phyloP scores from a whole-genome alignment of 2,329 filamentous ascomycete genomes.

The Lasiodiplodia citricola region DNA sequence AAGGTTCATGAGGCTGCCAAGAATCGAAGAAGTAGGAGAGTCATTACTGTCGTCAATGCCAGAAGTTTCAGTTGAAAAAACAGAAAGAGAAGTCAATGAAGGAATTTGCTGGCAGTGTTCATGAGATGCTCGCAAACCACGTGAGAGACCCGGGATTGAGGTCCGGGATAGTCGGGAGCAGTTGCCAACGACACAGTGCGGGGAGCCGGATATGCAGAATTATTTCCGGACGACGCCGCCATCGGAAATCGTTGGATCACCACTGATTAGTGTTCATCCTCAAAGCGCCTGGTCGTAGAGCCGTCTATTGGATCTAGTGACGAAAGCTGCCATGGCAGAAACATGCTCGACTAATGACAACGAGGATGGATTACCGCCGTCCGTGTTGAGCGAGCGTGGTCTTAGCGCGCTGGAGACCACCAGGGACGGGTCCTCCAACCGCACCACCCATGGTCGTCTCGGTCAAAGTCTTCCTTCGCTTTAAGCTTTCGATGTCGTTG shows the following conservation, averaged over 20 bases:
- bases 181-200: constrained; percentile 16
- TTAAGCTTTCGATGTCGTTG: constrained; percentile 68
- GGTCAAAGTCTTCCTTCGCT: constrained; percentile 79
- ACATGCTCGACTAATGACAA: constrained; percentile 9
- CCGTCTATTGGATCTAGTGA: constrained; percentile 27
- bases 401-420: constrained; percentile 30
- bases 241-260: constrained; percentile 1
- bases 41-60: constrained; percentile 27
- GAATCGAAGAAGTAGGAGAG: constrained; percentile 24
- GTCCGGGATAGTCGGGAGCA: constrained; percentile 16
- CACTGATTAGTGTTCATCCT: constrained; percentile 25
- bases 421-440: constrained; percentile 40
- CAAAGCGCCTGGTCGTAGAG: constrained; percentile 22
- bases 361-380: constrained; percentile 18
- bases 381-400: constrained; percentile 24
- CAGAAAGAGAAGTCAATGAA: not conserved
- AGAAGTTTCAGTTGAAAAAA: constrained; percentile 3
- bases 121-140: constrained; percentile 19
- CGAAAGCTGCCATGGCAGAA: constrained; percentile 26
- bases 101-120: constrained; percentile 20
- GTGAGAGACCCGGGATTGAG: constrained; percentile 14
- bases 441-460: constrained; percentile 58
- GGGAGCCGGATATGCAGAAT: constrained; percentile 16
- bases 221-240: constrained; percentile 1
- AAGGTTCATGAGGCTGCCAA: constrained; percentile 22